Conservation (phyloP, 441 rosid genomes). For the Erodium moschatum region DNA sequence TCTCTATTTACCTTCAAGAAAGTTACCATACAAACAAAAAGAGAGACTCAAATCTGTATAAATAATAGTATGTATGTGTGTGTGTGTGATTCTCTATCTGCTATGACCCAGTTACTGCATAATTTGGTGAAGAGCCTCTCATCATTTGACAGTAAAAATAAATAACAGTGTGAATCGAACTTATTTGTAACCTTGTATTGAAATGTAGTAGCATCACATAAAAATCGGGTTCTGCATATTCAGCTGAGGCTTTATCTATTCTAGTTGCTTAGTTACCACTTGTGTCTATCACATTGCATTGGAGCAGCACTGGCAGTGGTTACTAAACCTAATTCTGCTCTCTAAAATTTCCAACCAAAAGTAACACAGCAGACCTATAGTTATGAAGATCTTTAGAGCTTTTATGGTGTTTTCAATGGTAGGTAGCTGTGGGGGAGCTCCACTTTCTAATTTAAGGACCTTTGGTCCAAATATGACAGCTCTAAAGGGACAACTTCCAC, state of each 20-base stretch:
- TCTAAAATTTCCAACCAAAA: background rate
- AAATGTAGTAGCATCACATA: too few relatives aligned
- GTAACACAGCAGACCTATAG: background rate
- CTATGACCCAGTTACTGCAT: background rate
- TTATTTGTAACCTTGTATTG: background rate
- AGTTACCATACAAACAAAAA: background rate
- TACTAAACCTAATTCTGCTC: background rate
- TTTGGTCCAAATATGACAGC: constrained; percentile 8
- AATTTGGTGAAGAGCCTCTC: background rate
- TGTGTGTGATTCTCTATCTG: too few relatives aligned
- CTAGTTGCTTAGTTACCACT: background rate
- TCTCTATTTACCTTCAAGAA: background rate
- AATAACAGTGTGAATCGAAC: background rate
- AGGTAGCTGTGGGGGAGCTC: constrained; percentile 23
- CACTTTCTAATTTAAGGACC: constrained; percentile 13
- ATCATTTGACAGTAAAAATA: background rate
- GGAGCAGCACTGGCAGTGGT: background rate
- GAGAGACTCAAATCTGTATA: background rate
- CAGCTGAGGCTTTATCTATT: constrained; percentile 1
- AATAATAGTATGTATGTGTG: background rate
- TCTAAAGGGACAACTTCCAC: background rate
- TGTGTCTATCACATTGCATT: background rate
- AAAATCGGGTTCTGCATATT: background rate
- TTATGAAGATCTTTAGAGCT: background rate
- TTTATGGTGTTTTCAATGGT: constrained; percentile 14